Percentiles rank a stretch among this genome's conserved stretches.
phyloP scores from a whole-genome alignment of 2,329 filamentous ascomycete genomes.

The Phaeosphaeriaceae sp. region DNA sequence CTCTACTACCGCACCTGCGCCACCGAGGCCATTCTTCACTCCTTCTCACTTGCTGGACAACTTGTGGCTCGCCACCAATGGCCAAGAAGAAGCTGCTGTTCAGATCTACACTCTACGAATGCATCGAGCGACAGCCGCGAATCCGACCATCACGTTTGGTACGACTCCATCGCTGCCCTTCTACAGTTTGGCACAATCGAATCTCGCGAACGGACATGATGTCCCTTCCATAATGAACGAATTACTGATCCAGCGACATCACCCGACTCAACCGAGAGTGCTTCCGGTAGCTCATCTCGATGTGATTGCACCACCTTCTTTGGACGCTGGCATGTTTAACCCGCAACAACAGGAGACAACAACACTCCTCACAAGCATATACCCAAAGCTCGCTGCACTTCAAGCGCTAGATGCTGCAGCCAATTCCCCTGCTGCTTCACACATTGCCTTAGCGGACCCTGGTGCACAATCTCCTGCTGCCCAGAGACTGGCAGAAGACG shows the following conservation, averaged over 20 bases:
- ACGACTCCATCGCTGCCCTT: constrained; percentile 73
- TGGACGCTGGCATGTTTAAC: constrained; percentile 34
- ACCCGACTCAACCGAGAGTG: constrained; percentile 48
- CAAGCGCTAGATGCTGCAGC: constrained; percentile 54
- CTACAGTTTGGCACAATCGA: constrained; percentile 70
- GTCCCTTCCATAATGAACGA: constrained; percentile 57
- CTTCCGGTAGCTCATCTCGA: constrained; percentile 50
- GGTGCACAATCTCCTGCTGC: constrained; percentile 68
- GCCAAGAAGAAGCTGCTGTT: constrained; percentile 60
- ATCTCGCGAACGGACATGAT: constrained; percentile 54
- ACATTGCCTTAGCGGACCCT: constrained; percentile 72
- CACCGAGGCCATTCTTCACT: constrained; percentile 47
- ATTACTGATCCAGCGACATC: constrained; percentile 48
- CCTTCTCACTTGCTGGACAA: constrained; percentile 68
- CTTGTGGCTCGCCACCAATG: constrained; percentile 74
- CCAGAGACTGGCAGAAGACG: constrained; percentile 65
- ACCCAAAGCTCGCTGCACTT: constrained; percentile 56
- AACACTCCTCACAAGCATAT: constrained; percentile 51
- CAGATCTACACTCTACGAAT: constrained; percentile 49
- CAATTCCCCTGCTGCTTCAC: constrained; percentile 53
- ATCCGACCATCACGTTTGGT: constrained; percentile 65
- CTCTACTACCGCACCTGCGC: constrained; percentile 24
- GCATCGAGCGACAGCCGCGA: constrained; percentile 54
- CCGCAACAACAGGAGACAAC: constrained; percentile 40
- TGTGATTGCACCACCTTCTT: constrained; percentile 46